Base-by-base conservation (phyloP, 495 filamentous ascomycete species). In the Tuber aestivum region DNA sequence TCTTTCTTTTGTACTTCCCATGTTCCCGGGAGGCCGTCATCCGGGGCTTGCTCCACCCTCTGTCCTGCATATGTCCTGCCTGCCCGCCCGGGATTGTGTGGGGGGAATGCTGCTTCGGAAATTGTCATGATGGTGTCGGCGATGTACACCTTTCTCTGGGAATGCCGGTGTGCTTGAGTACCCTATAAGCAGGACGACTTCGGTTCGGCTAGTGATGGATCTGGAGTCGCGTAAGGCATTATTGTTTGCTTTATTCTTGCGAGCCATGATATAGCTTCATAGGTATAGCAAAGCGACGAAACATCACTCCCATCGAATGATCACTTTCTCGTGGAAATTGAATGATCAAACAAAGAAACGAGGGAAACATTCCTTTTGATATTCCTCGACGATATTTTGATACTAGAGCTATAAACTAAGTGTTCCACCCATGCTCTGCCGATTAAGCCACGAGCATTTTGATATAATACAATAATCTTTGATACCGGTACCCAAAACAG, bases 401-500 rank as follows among this genome's bases (percentile, higher is more conserved):
- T 35, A 78, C 72, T 78, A 74, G 41, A 56, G 71, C 42, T 76
- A 77, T 65, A 78, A 70, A 78, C 77, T 35, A 65, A 32, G 38
- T 65, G 72, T 74, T 78, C 73, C 73, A 70, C 74, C 68, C 70
- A 71, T 78, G 45, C 61, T 72, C 71, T 70, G 61, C 74, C 56
- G 69, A 70, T 70, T 78, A 42, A 69, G 76, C 76, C 27, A 79
- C 41, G 72, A 72, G 78, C 77, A 70, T 70, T 45, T 68, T 75
- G 75, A 77, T 79, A 79, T 79, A 75, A 76, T 79, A 79, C 78
- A 76, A 35, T 78, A 65, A 78, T 75, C 74, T 72, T 50, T 50
- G 73, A 70, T 68, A n/a, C 72, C 74, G 73, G 73, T 68, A n/a
- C 72, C 74, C 75, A 70, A 70, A 78, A 77, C n/a, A 78, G 77